Evolutionary conservation across 2,329 filamentous ascomycete genomes (phyloP).

Genomic region (Aspergillus sp.): DNA sequence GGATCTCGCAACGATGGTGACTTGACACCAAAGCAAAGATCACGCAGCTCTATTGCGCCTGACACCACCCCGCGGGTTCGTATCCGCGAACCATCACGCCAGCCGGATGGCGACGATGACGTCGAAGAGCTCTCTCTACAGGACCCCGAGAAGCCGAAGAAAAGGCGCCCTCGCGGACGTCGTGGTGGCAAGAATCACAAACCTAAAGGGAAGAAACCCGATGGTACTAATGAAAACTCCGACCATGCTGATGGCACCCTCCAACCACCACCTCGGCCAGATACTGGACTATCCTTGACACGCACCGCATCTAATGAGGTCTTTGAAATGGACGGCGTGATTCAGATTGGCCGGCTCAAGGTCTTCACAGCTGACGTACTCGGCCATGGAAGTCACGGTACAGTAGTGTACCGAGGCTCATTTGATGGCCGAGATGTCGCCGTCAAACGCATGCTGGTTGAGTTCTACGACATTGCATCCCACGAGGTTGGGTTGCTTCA

Average conservation of each 20-base stretch:
- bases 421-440: conserved; percentile 93
- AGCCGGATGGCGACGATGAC: conserved; percentile 34
- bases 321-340: conserved; percentile 59
- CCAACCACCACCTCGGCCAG: conserved; percentile 49
- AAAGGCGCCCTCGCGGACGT: conserved; percentile 68
- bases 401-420: conserved; percentile 88
- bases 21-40: conserved; percentile 30
- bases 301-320: conserved; percentile 55
- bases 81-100: conserved; percentile 40
- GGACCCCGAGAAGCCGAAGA: conserved; percentile 56
- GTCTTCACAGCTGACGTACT: conserved; percentile 62
- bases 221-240: conserved; percentile 46
- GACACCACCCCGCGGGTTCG: conserved; percentile 37
- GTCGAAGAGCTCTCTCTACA: conserved; percentile 28
- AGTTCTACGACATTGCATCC: conserved; percentile 92
- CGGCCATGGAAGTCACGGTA: conserved; percentile 89
- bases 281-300: conserved; percentile 61
- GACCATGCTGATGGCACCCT: conserved; percentile 55
- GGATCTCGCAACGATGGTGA: conserved; percentile 21
- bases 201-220: conserved; percentile 49
- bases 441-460: conserved; percentile 93
- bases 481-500: conserved; percentile 88
- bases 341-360: conserved; percentile 61
- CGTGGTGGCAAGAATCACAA: conserved; percentile 69
- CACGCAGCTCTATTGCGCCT: conserved; percentile 18